Base-by-base conservation (phyloP, 2,329 filamentous ascomycete species). In the Coniosporium uncinatum region DNA sequence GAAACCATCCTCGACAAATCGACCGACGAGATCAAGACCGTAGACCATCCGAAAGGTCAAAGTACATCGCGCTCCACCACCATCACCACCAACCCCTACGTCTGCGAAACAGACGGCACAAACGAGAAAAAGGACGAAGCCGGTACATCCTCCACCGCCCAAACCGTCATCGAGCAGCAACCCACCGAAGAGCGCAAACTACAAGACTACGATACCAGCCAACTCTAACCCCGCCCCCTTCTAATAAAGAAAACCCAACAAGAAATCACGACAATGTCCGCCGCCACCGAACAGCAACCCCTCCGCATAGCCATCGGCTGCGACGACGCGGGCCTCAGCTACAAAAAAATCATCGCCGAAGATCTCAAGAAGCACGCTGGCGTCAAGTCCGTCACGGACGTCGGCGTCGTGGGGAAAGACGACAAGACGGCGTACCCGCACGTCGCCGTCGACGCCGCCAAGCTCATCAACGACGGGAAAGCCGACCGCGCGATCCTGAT, bases 401-500 rank as follows among this genome's bases (percentile, higher is more conserved):
- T 93, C 38, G 88, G 88, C 51, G 82, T 86, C 49, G 69, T 78
- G 51, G 69, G 71, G 35, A 55, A 70, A 42, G 66, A 70, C 42
- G 85, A 93, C 71, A 88, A 87, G 61, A 91, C 85, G 2, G 82
- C 87, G 3, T 94, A 94, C 62, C 85, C 88, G 0, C 83, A 87
- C 61, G 76, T 85, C 32, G 87, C 87, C 43, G 84, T 87, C 32
- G 77, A 78, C 31, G 87, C 86, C 4, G 84, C 85, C 33, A 70
- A 75, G 45, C 69, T 84, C 29, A 75, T 86, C 11, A 70, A 73
- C 4, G 61, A 69, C 5, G 82, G 81, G 34, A 72, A 79, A 53
- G 83, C 78, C 40, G 88, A 94, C 64, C 82, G 88, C 40, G 88
- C 86, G 0, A 71, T 94, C 29, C 68, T 89, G 33, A 87, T 94